Base-by-base conservation (phyloP, 192 early-diverging fungal genomes). In the Entomortierella lignicola region DNA sequence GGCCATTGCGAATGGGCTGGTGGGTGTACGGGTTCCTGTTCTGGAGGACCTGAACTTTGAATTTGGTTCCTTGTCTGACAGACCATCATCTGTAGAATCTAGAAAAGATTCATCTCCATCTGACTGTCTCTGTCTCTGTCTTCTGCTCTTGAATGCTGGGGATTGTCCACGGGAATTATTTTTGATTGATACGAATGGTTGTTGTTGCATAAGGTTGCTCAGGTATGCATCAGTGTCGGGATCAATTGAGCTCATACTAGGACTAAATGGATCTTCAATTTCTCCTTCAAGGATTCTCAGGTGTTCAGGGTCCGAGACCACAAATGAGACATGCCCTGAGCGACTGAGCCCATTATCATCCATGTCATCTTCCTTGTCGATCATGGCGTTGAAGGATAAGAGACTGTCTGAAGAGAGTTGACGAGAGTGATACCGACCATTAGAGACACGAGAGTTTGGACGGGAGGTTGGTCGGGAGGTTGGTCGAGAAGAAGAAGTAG, bases 181-280 rank as follows among this genome's bases (percentile, higher is more conserved):
- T 27, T 70, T 79, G 41, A 69, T 53, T 0, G 75, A 60, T 21
- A 41, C 75, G 53, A 79, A 70, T 20, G 75, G 75, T 17, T 67
- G 70, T 29, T 79, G 75, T 25, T 79, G 75, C 48, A 79, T 69
- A 17, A 79, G 51, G 7, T 59, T 79, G 31, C 58, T 79, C 8
- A 79, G 60, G 52, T 70, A 70, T 17, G 62, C 66, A 27, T 79
- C 75, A 4, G 67, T 50, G 57, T 70, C 75, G n/a, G 63, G 63
- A 37, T 79, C 75, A 21, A 70, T 69, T 10, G 75, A 32, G n/a
- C 75, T 79, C 67, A 79, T 65, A 21, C 75, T 79, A 27, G 75
- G 75, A 13, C 75, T 79, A 31, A 79, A 79, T 7, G 75, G 75
- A 63, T 79, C 75, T 25, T 79, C 75, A 27, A 79, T 79, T 32